A percentile compares a stretch with the other conserved stretches of the same genome.
Evolutionary conservation across 352 stramenopile genomes (phyloP).

Genomic region (Globisporangium cylindrosporum): DNA sequence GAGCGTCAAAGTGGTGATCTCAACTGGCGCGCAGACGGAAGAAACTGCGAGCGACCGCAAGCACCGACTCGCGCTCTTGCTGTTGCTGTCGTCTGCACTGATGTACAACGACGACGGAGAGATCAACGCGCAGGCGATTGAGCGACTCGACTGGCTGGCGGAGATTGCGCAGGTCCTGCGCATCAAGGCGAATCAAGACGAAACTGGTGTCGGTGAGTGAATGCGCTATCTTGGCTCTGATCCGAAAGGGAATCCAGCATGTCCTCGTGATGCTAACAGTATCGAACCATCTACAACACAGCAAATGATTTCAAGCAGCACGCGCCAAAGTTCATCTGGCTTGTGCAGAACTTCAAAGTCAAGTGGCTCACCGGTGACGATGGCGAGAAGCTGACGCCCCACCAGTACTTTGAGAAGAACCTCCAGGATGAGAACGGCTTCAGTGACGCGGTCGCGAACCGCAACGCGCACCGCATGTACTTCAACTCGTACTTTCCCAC

Average conservation of each 20-base stretch:
- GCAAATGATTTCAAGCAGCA: constrained; percentile 44
- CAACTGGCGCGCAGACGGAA: constrained; percentile 17
- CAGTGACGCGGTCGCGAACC: constrained; percentile 42
- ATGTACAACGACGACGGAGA: constrained; percentile 62
- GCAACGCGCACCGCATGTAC: constrained; percentile 63
- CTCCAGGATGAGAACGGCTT: constrained; percentile 52
- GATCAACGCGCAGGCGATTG: constrained; percentile 39
- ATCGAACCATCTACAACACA: neutral
- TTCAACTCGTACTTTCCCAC: constrained; percentile 44
- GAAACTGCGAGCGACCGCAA: constrained; percentile 13
- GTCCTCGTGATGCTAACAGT: too few species aligned
- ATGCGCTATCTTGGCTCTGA: neutral
- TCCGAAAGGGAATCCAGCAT: too few species aligned
- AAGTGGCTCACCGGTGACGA: constrained; percentile 54
- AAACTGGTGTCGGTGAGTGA: constrained; percentile 43
- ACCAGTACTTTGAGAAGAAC: constrained; percentile 49
- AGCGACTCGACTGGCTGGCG: constrained; percentile 46
- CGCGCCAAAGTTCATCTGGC: constrained; percentile 61
- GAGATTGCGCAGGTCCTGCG: constrained; percentile 35
- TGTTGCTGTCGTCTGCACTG: constrained; percentile 58
- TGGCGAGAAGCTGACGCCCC: constrained; percentile 42
- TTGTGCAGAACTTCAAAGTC: constrained; percentile 61
- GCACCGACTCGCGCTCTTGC: constrained; percentile 32
- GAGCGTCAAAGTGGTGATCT: constrained; percentile 26
- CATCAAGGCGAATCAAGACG: constrained; percentile 59